These are phyloP conservation scores for Colletotrichum euphorbiae DNA, from an alignment of 2,329 filamentous ascomycete genomes.

Conservation along the genomic window DNA sequence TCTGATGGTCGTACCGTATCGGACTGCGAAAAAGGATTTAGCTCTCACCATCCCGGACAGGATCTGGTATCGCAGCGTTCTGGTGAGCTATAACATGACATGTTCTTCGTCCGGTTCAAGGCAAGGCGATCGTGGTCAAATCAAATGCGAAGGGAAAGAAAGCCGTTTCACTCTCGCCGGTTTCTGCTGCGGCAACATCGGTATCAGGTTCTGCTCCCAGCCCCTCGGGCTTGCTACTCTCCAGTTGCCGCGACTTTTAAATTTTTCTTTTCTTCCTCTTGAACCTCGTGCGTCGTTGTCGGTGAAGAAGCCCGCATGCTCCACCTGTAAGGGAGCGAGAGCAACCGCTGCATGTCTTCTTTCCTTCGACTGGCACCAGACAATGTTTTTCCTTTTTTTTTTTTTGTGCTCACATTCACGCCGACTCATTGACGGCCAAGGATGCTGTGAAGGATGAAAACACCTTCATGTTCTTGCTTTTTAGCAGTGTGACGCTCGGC, in stretches of 20 bases:
- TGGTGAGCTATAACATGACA: background rate
- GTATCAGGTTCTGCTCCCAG: background rate
- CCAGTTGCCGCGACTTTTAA: slow-evolving; percentile 35
- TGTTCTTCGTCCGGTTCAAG: background rate
- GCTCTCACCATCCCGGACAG: slow-evolving; percentile 16
- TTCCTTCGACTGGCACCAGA: slow-evolving; percentile 1
- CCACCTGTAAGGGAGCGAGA: slow-evolving; percentile 29
- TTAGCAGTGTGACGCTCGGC: slow-evolving; percentile 39
- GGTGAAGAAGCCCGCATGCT: slow-evolving; percentile 30
- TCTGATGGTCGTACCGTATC: slow-evolving; percentile 29
- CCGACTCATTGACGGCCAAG: slow-evolving; percentile 34
- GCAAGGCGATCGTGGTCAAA: background rate
- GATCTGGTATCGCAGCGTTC: slow-evolving; percentile 12
- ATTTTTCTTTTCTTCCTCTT: background rate
- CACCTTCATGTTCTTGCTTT: background rate
- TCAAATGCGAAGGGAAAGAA: background rate
- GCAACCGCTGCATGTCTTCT: slow-evolving; percentile 24
- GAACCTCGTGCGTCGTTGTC: slow-evolving; percentile 22
- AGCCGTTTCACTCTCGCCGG: background rate
- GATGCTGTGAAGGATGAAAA: slow-evolving; percentile 33
- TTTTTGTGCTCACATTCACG: background rate
- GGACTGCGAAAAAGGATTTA: slow-evolving; percentile 8
- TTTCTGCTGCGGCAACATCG: background rate
- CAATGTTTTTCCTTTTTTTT: too few species aligned
- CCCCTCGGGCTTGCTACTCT: background rate